Conservation (phyloP, 495 filamentous ascomycete genomes). For the Daldinia bambusicola region DNA sequence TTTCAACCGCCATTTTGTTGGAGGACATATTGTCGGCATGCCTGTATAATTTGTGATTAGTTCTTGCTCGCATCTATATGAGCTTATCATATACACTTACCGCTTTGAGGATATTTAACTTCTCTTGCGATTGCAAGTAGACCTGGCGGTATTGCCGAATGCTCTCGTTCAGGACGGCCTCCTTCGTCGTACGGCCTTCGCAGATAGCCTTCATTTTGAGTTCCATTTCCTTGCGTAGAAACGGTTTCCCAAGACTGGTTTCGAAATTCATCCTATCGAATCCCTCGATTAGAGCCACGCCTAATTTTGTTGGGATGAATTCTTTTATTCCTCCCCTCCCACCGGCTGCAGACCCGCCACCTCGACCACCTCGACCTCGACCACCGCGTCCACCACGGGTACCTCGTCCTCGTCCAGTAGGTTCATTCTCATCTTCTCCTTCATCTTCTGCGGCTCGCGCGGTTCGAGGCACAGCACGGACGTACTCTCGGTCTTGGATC, state of each 20-base stretch:
- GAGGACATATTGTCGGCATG: slow-evolving; percentile 61
- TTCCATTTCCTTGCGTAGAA: slow-evolving; percentile 97
- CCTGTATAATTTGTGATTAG: slow-evolving; percentile 50
- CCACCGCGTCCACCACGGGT: slow-evolving; percentile 57
- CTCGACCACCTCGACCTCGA: slow-evolving; percentile 58
- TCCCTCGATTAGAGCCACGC: slow-evolving; percentile 89
- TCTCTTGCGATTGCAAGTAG: slow-evolving; percentile 77
- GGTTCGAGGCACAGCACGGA: slow-evolving; percentile 68
- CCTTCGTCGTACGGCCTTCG: slow-evolving; percentile 78
- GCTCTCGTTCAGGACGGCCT: slow-evolving; percentile 79
- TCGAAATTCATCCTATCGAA: slow-evolving; percentile 93
- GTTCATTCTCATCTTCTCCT: slow-evolving; percentile 50
- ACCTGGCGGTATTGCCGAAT: slow-evolving; percentile 86
- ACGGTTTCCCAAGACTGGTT: slow-evolving; percentile 93
- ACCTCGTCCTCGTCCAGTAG: slow-evolving; percentile 51
- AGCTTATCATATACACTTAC: slow-evolving; percentile 57
- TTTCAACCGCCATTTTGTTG: slow-evolving; percentile 44
- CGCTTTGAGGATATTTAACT: slow-evolving; percentile 77
- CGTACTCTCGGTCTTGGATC: slow-evolving; percentile 89
- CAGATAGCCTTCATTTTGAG: slow-evolving; percentile 93
- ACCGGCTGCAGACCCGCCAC: slow-evolving; percentile 49
- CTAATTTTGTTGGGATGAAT: slow-evolving; percentile 90
- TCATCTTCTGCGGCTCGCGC: slow-evolving; percentile 42
- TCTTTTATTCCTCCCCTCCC: slow-evolving; percentile 71
- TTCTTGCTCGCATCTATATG: slow-evolving; percentile 6